These are phyloP conservation scores for Leccinellum luteum DNA, from an alignment of 768 basidiomycete genomes.

Conservation along the genomic window DNA sequence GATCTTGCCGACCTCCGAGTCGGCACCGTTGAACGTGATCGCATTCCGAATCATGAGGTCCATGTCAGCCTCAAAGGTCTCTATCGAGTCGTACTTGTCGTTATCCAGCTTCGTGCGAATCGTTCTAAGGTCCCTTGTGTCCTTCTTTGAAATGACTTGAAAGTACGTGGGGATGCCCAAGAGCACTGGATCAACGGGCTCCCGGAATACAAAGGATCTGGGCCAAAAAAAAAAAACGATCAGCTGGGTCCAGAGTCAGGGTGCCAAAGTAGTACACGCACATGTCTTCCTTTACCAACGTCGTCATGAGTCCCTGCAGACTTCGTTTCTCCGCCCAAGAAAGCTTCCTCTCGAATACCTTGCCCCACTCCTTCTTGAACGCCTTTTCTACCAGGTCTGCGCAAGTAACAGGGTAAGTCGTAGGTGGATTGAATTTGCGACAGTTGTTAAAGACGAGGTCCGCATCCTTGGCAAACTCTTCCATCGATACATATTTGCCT, in stretches of 20 bases:
- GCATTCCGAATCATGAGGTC: constrained; percentile 89
- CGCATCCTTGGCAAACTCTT: constrained; percentile 74
- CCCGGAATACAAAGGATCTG: constrained; percentile 76
- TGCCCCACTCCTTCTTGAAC: constrained; percentile 87
- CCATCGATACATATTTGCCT: constrained; percentile 75
- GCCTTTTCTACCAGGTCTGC: constrained; percentile 71
- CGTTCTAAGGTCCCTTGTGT: constrained; percentile 82
- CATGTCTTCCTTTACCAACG: constrained; percentile 67
- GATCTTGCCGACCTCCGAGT: constrained; percentile 73
- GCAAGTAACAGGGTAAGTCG: constrained; percentile 68
- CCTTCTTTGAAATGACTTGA: constrained; percentile 78
- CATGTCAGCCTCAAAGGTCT: constrained; percentile 81
- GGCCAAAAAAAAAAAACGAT: not conserved
- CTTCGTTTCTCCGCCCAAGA: constrained; percentile 78
- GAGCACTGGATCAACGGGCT: constrained; percentile 84
- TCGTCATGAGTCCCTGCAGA: constrained; percentile 66
- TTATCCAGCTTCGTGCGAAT: constrained; percentile 78
- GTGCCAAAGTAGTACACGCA: constrained; percentile 31
- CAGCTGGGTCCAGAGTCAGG: not conserved
- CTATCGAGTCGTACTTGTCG: constrained; percentile 78
- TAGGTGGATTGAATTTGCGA: constrained; percentile 86
- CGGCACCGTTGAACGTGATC: constrained; percentile 80
- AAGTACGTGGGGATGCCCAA: constrained; percentile 87
- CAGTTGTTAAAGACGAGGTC: constrained; percentile 88
- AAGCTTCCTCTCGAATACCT: constrained; percentile 68